These are phyloP conservation scores for Cryptococcus jaspeensis DNA, from an alignment of 1,284 basidiomycete species.

Conservation along the genomic window DNA sequence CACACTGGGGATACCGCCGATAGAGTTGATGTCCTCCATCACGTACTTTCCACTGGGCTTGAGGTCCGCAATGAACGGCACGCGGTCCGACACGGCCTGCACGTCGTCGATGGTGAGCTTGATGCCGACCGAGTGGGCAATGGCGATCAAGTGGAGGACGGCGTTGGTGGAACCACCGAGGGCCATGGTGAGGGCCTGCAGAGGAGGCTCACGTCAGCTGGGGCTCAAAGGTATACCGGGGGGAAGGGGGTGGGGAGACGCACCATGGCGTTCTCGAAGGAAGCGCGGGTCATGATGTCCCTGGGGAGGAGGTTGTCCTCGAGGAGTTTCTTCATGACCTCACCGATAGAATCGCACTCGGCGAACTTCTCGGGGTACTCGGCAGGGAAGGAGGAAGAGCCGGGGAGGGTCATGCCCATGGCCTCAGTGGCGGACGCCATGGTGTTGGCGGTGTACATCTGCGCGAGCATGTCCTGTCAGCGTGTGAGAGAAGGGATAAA, in stretches of 20 bases:
- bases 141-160: conserved; percentile 88
- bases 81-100: conserved; percentile 78
- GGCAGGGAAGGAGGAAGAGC: conserved; percentile 93
- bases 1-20: conserved; percentile 78
- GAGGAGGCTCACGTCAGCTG: conserved; percentile 6
- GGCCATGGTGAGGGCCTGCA: conserved; percentile 84
- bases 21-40: conserved; percentile 93
- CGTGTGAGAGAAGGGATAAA: background rate
- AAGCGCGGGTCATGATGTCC: conserved; percentile 92
- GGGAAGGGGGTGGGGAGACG: conserved; percentile 1
- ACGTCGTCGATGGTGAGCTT: conserved; percentile 91
- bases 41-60: conserved; percentile 94
- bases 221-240: background rate
- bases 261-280: conserved; percentile 95
- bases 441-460: conserved; percentile 87
- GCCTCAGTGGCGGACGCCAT: conserved; percentile 92
- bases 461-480: background rate
- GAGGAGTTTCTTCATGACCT: conserved; percentile 77
- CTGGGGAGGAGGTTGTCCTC: conserved; percentile 89
- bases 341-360: conserved; percentile 79
- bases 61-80: conserved; percentile 91
- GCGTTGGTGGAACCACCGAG: conserved; percentile 92
- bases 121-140: conserved; percentile 86
- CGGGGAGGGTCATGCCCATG: conserved; percentile 91
- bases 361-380: conserved; percentile 72